Evolutionary conservation across 345 rosid genomes (phyloP).

Genomic region (Rhizophora apiculata): DNA sequence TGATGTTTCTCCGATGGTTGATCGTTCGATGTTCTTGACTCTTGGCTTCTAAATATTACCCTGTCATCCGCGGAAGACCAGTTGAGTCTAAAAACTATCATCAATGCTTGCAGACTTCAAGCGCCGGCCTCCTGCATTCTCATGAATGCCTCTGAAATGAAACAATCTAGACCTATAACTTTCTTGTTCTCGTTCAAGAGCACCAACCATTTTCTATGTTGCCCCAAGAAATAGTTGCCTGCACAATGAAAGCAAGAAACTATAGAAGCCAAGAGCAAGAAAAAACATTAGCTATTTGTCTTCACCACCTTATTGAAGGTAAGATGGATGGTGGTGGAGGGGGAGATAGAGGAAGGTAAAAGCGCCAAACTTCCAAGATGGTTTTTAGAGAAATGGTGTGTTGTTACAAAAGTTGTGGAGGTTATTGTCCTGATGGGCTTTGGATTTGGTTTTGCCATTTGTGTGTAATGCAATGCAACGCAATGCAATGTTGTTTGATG

Average conservation of each 20-base stretch:
- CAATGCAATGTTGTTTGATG: conserved; percentile 7
- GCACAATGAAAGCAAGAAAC: conserved; percentile 8
- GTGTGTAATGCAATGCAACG: neutral
- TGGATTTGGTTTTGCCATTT: conserved; percentile 7
- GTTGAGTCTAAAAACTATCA: conserved; percentile 24
- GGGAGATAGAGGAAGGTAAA: neutral
- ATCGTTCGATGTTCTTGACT: conserved; percentile 18
- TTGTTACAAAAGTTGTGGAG: conserved; percentile 10
- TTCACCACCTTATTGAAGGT: neutral
- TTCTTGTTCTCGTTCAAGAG: conserved; percentile 55
- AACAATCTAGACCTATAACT: conserved; percentile 50
- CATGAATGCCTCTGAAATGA: conserved; percentile 55
- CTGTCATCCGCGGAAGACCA: conserved; percentile 32
- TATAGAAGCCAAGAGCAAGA: neutral
- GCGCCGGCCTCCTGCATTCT: conserved; percentile 27
- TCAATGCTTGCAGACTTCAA: conserved; percentile 47
- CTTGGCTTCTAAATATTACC: conserved; percentile 13
- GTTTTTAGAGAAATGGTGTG: neutral
- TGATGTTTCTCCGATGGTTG: conserved; percentile 19
- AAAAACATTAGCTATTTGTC: neutral
- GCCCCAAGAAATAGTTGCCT: neutral
- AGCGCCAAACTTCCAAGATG: conserved; percentile 14
- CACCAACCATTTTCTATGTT: conserved; percentile 43
- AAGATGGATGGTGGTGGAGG: neutral
- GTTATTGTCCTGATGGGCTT: conserved; percentile 4